These are phyloP conservation scores for Mycena olivaceomarginata DNA, from an alignment of 768 basidiomycete species.

Conservation along the genomic window DNA sequence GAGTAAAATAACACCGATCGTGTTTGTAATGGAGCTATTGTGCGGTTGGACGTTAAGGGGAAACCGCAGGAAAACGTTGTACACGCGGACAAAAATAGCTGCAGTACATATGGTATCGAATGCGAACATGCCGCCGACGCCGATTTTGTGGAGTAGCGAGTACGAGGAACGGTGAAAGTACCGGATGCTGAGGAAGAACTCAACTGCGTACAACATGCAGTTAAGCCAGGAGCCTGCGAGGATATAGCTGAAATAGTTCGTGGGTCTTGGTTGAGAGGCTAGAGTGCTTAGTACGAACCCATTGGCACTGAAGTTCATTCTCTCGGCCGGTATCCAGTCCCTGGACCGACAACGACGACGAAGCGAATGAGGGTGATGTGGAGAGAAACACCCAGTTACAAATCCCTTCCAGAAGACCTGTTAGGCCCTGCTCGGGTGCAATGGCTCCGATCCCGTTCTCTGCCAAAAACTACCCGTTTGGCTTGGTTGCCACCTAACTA, in stretches of 20 bases:
- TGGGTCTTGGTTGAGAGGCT: neutral
- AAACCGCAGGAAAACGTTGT: slow-evolving; percentile 16
- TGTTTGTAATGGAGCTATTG: neutral
- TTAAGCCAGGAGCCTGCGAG: slow-evolving; percentile 25
- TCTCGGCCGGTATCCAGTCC: neutral
- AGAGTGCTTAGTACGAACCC: slow-evolving; percentile 8
- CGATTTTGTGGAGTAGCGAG: slow-evolving; percentile 27
- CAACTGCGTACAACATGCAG: slow-evolving; percentile 20
- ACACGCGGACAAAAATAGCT: slow-evolving; percentile 9
- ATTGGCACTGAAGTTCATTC: slow-evolving; percentile 15
- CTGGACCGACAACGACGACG: slow-evolving; percentile 6
- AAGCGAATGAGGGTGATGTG: slow-evolving; percentile 11
- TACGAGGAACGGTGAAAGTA: slow-evolving; percentile 16
- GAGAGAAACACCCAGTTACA: slow-evolving; percentile 10
- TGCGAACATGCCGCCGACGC: slow-evolving; percentile 5
- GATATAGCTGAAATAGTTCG: neutral
- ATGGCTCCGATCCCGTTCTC: too few relatives aligned
- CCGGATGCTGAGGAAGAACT: slow-evolving; percentile 15
- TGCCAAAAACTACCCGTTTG: too few relatives aligned
- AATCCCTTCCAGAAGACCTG: slow-evolving; percentile 5
- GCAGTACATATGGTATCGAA: slow-evolving; percentile 25
- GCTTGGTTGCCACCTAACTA: too few relatives aligned
- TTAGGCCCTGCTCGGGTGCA: too few relatives aligned
- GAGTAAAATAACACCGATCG: slow-evolving; percentile 9
- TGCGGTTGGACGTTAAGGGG: slow-evolving; percentile 10